Evolutionary conservation across 1,284 basidiomycete species (phyloP).

Genomic region (Athelia psychrophila): DNA sequence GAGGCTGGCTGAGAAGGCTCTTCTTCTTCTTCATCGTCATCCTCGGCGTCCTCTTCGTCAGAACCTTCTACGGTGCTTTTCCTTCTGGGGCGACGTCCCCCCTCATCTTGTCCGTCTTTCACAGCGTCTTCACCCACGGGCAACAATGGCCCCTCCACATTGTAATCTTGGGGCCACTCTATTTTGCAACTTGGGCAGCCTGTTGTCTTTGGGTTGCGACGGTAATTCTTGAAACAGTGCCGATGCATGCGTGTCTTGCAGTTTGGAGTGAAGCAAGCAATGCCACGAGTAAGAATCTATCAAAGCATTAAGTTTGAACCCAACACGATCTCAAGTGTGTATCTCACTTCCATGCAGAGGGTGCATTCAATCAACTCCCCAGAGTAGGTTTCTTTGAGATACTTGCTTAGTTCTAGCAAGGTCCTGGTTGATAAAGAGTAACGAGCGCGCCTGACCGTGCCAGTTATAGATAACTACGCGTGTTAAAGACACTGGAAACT

Average conservation of each 20-base stretch:
- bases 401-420: slow-evolving; percentile 70
- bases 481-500: slow-evolving; percentile 22
- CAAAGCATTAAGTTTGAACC: background rate
- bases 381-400: slow-evolving; percentile 72
- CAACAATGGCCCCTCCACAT: slow-evolving; percentile 37
- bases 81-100: slow-evolving; percentile 37
- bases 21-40: slow-evolving; percentile 37
- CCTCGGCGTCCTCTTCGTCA: slow-evolving; percentile 41
- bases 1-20: slow-evolving; percentile 21
- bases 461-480: background rate
- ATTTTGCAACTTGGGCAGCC: slow-evolving; percentile 55
- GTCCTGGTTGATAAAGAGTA: slow-evolving; percentile 79
- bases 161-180: slow-evolving; percentile 51
- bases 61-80: slow-evolving; percentile 28
- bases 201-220: slow-evolving; percentile 28
- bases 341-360: slow-evolving; percentile 67
- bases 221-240: slow-evolving; percentile 58
- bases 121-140: slow-evolving; percentile 66
- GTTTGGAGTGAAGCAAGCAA: slow-evolving; percentile 57
- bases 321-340: slow-evolving; percentile 8
- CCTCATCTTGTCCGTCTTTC: slow-evolving; percentile 55
- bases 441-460: slow-evolving; percentile 53
- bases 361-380: slow-evolving; percentile 73
- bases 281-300: slow-evolving; percentile 66
- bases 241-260: slow-evolving; percentile 68